These are phyloP conservation scores for Populus alba DNA, from an alignment of 345 rosid species.

Conservation along the genomic window DNA sequence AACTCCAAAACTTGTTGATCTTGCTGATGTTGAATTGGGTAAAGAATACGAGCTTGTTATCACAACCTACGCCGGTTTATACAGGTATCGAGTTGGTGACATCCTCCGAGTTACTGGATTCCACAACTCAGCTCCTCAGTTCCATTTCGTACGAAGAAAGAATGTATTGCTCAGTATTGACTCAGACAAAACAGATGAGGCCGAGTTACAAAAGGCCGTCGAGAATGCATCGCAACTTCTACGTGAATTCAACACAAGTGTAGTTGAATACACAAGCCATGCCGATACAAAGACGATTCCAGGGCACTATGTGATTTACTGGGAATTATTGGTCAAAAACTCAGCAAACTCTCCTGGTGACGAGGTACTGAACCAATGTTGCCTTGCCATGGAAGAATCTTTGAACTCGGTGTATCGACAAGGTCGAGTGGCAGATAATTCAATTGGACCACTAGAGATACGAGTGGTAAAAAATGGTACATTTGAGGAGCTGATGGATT, in stretches of 20 bases:
- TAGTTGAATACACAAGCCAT: constrained; percentile 44
- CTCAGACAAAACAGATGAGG: constrained; percentile 41
- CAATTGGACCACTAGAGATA: constrained; percentile 43
- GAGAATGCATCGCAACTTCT: constrained; percentile 32
- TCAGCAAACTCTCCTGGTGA: constrained; percentile 19
- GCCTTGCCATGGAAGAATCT: constrained; percentile 37
- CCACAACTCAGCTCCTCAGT: constrained; percentile 42
- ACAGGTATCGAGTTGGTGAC: constrained; percentile 42
- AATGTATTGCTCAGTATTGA: constrained; percentile 43
- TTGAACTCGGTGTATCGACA: constrained; percentile 45
- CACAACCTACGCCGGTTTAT: constrained; percentile 41
- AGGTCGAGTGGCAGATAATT: constrained; percentile 38
- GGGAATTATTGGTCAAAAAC: constrained; percentile 39
- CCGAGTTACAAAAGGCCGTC: constrained; percentile 39
- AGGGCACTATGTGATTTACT: constrained; percentile 44
- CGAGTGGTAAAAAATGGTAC: constrained; percentile 41
- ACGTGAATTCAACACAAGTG: constrained; percentile 26
- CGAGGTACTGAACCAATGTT: constrained; percentile 28
- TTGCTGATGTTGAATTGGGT: constrained; percentile 36
- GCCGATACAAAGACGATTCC: constrained; percentile 41
- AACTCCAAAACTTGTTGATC: constrained; percentile 31
- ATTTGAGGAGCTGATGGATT: constrained; percentile 46
- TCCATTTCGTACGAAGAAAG: constrained; percentile 36
- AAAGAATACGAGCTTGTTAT: constrained; percentile 43
- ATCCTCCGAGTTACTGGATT: constrained; percentile 39